Evolutionary conservation across 2,329 filamentous ascomycete genomes (phyloP), one percentile per base, ranked within the genome.

Genomic region (Trichophyton equinum): DNA sequence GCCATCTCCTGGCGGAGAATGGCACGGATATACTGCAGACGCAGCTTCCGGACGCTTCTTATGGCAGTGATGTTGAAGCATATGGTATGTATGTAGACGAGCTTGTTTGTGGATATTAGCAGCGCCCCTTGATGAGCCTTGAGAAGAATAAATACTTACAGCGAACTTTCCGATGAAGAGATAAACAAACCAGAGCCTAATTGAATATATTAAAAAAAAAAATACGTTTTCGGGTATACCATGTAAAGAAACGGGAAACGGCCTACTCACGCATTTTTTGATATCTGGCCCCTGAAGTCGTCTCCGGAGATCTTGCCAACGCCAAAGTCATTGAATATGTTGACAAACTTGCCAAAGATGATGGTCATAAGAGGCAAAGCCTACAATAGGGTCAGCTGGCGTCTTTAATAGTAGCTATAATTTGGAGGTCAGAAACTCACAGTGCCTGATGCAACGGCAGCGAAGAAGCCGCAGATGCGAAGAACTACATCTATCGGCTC

Each of bases 171-270:
- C 86, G 46, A 90, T 72, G 70, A 90, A 91, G 5, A 91, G 76
- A 60, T 83, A 83, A 60, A 90, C 81, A 67, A 90, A 84, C 71
- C 85, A 88, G 0, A 91, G 74, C 4, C 62, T 63, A 30, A 4
- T n/a, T 7, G 9, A 6, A 18, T 22, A 20, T 18, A 15, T 20
- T 18, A 51, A 20, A 30, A 30, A 22, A 30, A 30, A 18, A 18
- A 30, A 30, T 27, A 58, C 27, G 9, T 18, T 44, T n/a, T 27
- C 18, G 6, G 25, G 3, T 27, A 36, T 11, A 33, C 8, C 15
- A 38, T n/a, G 11, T 11, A 4, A 36, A 9, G 3, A 18, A 18
- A 18, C 18, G 18, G 18, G 27, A 40, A 40, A 18, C 13, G 6
- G 20, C 6, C 40, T 15, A 53, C 60, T 42, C 36, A 63, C 1